Evolutionary conservation across 768 basidiomycete genomes (phyloP), one percentile per base, ranked within the genome.

Genomic region (Termitomyces sp.): DNA sequence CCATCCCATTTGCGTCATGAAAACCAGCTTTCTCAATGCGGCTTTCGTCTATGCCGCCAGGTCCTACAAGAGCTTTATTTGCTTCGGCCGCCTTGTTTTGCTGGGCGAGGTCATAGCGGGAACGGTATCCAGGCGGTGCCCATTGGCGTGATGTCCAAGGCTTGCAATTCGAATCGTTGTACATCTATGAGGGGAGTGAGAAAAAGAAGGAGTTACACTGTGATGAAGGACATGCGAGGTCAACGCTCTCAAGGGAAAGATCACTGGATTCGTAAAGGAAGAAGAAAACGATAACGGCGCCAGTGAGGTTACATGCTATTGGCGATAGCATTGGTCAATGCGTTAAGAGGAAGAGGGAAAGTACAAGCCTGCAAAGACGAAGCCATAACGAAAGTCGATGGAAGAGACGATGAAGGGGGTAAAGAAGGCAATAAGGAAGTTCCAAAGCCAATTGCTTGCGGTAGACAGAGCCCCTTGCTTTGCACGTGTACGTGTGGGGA

Each of bases 191-290:
- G 39, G 19, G 19, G 45, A 39, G 21, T 34, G 25, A 34, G 32
- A 56, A 34, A 55, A 40, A 52, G 55, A 44, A 23, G 6, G 5
- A 14, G 19, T 3, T 28, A n/a, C 17, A 27, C 4, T 17, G n/a
- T 1, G 4, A 54, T 57, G 9, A 52, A 37, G 40, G 51, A 69
- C 76, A 54, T 62, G 82, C 79, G 63, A 71, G 69, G 63, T 88
- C 80, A 43, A 89, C 84, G 57, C 69, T 75, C 71, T 91, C 89
- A 17, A 91, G 75, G 3, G 82, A 79, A 37, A 90, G 73, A 58
- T 83, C 80, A 6, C 82, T 79, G 8, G 82, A 82, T 66, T 90
- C 88, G 73, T 90, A 90, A 2, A 91, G 76, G 83, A 88, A 89
- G 66, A 88, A 76, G 67, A 73, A 89, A 19, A 88, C 86, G 57